phyloP scores from a whole-genome alignment of 2,329 filamentous ascomycete genomes.

The Claviceps purpurea region DNA sequence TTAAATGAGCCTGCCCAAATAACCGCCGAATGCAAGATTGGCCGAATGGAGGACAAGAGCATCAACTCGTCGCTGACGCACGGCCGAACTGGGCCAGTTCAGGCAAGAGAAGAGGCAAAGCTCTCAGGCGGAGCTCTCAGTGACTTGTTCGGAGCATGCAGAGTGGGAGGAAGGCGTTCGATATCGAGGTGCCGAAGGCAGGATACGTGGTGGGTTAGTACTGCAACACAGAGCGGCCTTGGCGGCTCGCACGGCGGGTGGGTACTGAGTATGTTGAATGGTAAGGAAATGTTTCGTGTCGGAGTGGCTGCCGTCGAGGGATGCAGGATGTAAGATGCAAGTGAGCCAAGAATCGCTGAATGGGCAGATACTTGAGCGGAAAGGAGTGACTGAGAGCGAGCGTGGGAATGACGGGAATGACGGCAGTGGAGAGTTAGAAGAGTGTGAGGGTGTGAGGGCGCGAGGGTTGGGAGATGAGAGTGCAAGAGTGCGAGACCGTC shows the following conservation, averaged over 20 bases:
- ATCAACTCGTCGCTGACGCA: constrained; percentile 8
- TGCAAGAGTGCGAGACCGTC: constrained; percentile 18
- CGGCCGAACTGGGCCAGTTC: constrained; percentile 10
- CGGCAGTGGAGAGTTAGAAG: background rate
- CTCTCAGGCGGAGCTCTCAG: constrained; percentile 16
- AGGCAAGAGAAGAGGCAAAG: constrained; percentile 9
- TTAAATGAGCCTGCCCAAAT: background rate
- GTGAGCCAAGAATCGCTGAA: background rate
- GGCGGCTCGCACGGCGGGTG: background rate
- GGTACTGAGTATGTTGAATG: background rate
- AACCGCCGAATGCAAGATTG: constrained; percentile 2
- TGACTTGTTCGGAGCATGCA: constrained; percentile 24
- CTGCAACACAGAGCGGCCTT: background rate
- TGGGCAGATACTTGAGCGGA: constrained; percentile 12
- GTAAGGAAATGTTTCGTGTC: background rate
- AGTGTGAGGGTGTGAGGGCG: too few relatives aligned
- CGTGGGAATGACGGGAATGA: constrained; percentile 1
- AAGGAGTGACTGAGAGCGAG: constrained; percentile 28
- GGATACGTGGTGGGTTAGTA: background rate
- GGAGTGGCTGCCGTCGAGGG: constrained; percentile 6
- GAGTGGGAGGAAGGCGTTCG: constrained; percentile 9
- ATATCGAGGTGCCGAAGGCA: constrained; percentile 4
- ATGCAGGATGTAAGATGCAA: constrained; percentile 9
- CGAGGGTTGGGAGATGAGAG: background rate
- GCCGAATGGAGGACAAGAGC: constrained; percentile 1